Percentiles rank a stretch among this genome's conserved stretches.
phyloP scores from a whole-genome alignment of 176 grass and related monocot genomes.

The Rhynchospora breviuscula region DNA sequence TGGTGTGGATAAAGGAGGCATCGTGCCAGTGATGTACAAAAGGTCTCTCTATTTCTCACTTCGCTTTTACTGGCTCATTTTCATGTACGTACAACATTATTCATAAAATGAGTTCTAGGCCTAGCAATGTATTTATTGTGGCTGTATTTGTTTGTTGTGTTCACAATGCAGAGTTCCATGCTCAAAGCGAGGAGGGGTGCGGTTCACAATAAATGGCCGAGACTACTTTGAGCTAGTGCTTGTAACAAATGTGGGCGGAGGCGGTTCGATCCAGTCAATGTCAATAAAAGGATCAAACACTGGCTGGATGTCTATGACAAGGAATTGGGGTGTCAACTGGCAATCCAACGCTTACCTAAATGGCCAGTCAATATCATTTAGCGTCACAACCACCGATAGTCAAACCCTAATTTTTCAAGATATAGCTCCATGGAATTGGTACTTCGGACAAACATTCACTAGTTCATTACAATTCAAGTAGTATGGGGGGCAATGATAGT shows the following conservation, averaged over 20 bases:
- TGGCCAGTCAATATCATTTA: conserved; percentile 7
- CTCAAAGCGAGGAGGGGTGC: conserved; percentile 22
- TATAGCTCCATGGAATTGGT: conserved; percentile 30
- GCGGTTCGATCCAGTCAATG: conserved; percentile 15
- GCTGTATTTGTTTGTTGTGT: not conserved
- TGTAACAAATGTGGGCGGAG: conserved; percentile 17
- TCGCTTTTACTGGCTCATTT: not conserved
- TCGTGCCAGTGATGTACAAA: conserved; percentile 14
- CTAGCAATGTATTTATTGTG: not conserved
- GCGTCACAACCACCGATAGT: conserved; percentile 36
- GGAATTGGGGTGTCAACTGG: conserved; percentile 23
- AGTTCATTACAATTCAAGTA: conserved; percentile 43
- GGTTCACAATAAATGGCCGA: conserved; percentile 20
- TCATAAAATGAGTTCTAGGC: not conserved
- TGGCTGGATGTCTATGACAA: conserved; percentile 10
- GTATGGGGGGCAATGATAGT: not conserved
- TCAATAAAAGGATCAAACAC: conserved; percentile 14
- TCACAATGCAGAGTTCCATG: conserved; percentile 1
- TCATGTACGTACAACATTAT: not conserved
- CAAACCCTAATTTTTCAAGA: conserved; percentile 34
- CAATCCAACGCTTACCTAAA: conserved; percentile 13
- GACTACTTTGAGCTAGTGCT: conserved; percentile 21
- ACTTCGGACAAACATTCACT: conserved; percentile 42
- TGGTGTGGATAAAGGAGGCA: not conserved
- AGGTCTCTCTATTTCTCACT: conserved; percentile 1